Evolutionary conservation across 768 basidiomycete genomes (phyloP).

Genomic region (Pholiota conissans): DNA sequence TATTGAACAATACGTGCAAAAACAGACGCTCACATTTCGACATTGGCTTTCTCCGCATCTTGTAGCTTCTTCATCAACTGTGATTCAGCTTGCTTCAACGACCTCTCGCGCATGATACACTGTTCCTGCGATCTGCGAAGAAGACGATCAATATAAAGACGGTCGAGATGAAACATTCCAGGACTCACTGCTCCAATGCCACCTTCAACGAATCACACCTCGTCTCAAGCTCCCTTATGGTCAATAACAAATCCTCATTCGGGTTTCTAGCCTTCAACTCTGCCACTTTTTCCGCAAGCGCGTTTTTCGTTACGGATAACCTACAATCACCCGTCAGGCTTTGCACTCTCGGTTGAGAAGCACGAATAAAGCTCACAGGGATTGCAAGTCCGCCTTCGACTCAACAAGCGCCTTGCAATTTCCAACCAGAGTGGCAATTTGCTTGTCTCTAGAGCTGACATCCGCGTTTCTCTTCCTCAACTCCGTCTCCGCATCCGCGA

Average conservation of each 20-base stretch:
- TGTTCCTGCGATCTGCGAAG: constrained; percentile 5
- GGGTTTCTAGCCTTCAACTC: constrained; percentile 11
- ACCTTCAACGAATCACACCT: constrained; percentile 3
- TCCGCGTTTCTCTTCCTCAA: constrained; percentile 14
- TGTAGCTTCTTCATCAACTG: constrained; percentile 2
- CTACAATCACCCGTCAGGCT: background rate
- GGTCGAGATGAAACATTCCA: background rate
- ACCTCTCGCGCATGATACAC: background rate
- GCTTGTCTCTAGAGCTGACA: background rate
- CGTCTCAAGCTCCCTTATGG: constrained; percentile 5
- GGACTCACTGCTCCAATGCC: constrained; percentile 8
- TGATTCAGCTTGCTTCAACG: background rate
- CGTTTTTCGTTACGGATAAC: constrained; percentile 9
- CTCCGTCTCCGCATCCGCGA: constrained; percentile 21
- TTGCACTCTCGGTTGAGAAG: too few relatives aligned
- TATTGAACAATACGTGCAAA: too few relatives aligned
- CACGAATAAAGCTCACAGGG: background rate
- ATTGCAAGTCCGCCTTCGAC: background rate
- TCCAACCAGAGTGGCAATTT: background rate
- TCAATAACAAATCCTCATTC: constrained; percentile 11
- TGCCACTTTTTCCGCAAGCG: constrained; percentile 6
- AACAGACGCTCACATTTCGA: constrained; percentile 3
- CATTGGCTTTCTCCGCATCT: constrained; percentile 7
- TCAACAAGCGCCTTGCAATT: background rate
- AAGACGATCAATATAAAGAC: background rate